phyloP scores from a whole-genome alignment of 805 yeast species.

The Pichia californica region DNA sequence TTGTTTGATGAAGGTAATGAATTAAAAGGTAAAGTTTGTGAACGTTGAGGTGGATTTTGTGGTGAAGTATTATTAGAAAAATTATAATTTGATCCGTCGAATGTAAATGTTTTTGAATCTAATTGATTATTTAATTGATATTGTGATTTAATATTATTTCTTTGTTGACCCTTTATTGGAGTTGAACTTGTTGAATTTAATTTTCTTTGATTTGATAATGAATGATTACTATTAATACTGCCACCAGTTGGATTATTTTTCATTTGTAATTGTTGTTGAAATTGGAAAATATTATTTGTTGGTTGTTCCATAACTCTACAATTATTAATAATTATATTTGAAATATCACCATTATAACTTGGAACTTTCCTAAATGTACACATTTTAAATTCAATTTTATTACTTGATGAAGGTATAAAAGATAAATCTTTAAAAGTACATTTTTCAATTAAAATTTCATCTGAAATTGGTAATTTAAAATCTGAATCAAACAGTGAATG shows the following conservation, averaged over 20 bases:
- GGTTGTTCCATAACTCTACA: constrained; percentile 29
- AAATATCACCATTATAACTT: constrained; percentile 22
- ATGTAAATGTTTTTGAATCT: not conserved
- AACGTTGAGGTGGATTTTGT: not conserved
- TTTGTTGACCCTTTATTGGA: not conserved
- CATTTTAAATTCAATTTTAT: constrained; percentile 26
- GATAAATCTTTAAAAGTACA: constrained; percentile 27
- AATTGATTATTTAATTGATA: constrained; percentile 4
- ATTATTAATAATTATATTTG: constrained; percentile 23
- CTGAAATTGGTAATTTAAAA: constrained; percentile 23
- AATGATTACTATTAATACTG: constrained; percentile 5
- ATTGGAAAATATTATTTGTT: constrained; percentile 21
- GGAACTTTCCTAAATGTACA: constrained; percentile 27
- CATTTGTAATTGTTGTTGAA: constrained; percentile 20
- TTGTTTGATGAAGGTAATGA: not conserved
- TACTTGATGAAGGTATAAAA: constrained; percentile 17
- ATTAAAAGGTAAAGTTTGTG: not conserved
- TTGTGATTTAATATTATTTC: constrained; percentile 6
- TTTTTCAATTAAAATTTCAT: constrained; percentile 26
- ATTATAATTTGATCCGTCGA: not conserved
- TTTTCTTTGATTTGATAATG: no score
- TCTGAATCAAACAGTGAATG: constrained; percentile 29
- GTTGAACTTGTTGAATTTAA: not conserved
- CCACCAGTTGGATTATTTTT: not conserved
- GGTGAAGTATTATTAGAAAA: not conserved